phyloP scores from a whole-genome alignment of 176 grass and related monocot genomes.

The Leersia perrieri region DNA sequence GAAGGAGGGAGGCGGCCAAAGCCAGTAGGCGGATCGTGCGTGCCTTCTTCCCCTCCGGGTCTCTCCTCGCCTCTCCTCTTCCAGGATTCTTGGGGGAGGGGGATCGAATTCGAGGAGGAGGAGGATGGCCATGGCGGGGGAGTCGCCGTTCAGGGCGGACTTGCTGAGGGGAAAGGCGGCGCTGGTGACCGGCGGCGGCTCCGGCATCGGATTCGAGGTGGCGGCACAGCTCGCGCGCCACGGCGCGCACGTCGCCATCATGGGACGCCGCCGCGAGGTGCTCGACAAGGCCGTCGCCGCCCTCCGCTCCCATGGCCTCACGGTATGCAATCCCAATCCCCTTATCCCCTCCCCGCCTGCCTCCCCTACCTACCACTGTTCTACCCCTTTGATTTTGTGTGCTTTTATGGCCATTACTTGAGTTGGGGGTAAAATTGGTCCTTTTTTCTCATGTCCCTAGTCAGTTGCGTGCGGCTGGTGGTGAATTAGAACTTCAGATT shows the following conservation, averaged over 20 bases:
- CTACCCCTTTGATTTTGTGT: not conserved
- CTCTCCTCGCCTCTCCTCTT: not conserved
- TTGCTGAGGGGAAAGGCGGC: conserved; percentile 71
- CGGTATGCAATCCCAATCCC: conserved; percentile 30
- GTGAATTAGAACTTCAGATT: not conserved
- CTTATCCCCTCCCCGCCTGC: not conserved
- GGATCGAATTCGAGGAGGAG: not conserved
- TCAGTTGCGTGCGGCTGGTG: not conserved
- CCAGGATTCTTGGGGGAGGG: not conserved
- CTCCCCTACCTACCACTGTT: not conserved
- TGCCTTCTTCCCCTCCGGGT: not conserved
- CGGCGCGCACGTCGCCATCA: conserved; percentile 72
- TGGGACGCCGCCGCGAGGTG: conserved; percentile 85
- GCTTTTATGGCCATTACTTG: not conserved
- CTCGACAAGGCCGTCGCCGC: conserved; percentile 71
- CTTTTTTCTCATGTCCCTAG: not conserved
- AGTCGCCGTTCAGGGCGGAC: conserved; percentile 74
- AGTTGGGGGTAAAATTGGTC: not conserved
- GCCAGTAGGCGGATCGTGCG: not conserved
- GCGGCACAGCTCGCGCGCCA: conserved; percentile 70
- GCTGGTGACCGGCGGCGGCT: conserved; percentile 81
- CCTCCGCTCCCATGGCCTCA: conserved; percentile 62
- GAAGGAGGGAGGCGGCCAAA: not conserved
- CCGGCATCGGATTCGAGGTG: conserved; percentile 88
- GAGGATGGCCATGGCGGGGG: conserved; percentile 30